Evolutionary conservation across 2,329 filamentous ascomycete genomes (phyloP).

Genomic region (Lachnellula arida): DNA sequence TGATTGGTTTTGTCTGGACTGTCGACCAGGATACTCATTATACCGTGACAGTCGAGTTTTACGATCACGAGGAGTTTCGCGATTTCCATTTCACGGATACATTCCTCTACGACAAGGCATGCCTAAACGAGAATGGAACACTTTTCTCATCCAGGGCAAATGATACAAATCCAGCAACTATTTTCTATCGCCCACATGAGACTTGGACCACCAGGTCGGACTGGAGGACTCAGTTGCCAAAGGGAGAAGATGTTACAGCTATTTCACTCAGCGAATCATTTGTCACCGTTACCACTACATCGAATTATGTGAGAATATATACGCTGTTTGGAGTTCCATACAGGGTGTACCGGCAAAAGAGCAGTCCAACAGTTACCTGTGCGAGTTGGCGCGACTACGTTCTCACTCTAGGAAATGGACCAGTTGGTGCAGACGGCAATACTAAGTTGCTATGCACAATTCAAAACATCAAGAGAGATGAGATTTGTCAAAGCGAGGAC

Average conservation of each 20-base stretch:
- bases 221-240: conserved; percentile 84
- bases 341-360: conserved; percentile 87
- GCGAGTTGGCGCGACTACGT: conserved; percentile 94
- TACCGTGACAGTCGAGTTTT: conserved; percentile 95
- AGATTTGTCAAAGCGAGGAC: conserved; percentile 93
- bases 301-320: conserved; percentile 87
- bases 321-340: conserved; percentile 89
- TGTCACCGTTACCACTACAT: conserved; percentile 80
- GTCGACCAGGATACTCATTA: conserved; percentile 91
- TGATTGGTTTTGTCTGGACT: conserved; percentile 94
- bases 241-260: conserved; percentile 78
- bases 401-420: conserved; percentile 91
- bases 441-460: conserved; percentile 84
- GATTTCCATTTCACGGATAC: conserved; percentile 98
- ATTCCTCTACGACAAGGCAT: conserved; percentile 93
- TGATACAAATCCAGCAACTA: conserved; percentile 61
- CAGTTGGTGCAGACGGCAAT: conserved; percentile 71
- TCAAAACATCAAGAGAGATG: conserved; percentile 88
- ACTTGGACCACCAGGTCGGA: conserved; percentile 90
- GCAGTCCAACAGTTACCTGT: conserved; percentile 83
- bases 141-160: conserved; percentile 77
- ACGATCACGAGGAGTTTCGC: conserved; percentile 85
- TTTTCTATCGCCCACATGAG: conserved; percentile 97
- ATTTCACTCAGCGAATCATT: conserved; percentile 91
- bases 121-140: conserved; percentile 77